Evolutionary conservation across 1,284 basidiomycete genomes (phyloP).

Genomic region (Ganoderma meredithae): DNA sequence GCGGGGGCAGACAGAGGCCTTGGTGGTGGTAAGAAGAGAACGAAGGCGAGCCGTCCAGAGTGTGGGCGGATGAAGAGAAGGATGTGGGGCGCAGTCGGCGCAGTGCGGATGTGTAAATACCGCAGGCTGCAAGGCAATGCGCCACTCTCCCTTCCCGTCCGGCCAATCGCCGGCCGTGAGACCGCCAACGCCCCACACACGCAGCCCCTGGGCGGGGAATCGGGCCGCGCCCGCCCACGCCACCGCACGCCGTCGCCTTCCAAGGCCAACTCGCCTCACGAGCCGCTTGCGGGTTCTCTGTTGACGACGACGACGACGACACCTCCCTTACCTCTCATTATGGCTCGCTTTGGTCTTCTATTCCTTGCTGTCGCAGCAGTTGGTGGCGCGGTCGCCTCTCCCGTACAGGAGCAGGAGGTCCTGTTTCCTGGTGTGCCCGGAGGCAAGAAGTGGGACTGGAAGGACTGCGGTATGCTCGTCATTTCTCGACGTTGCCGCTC

Average conservation of each 20-base stretch:
- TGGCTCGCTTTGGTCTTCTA: slow-evolving; percentile 53
- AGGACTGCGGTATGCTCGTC: slow-evolving; percentile 62
- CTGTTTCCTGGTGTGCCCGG: slow-evolving; percentile 37
- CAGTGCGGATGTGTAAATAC: slow-evolving; percentile 13
- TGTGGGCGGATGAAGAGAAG: slow-evolving; percentile 8
- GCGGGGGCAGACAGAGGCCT: slow-evolving; percentile 6
- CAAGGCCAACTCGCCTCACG: slow-evolving; percentile 15
- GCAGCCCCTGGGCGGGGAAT: slow-evolving; percentile 11
- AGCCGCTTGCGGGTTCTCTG: slow-evolving; percentile 20
- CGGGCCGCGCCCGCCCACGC: not conserved
- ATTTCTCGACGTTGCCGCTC: not conserved
- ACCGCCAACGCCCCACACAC: slow-evolving; percentile 1
- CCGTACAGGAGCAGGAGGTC: slow-evolving; percentile 46
- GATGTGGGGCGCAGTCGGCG: slow-evolving; percentile 17
- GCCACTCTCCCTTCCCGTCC: not conserved
- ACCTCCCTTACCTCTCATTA: slow-evolving; percentile 33
- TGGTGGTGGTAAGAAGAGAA: slow-evolving; percentile 20
- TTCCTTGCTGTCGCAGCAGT: slow-evolving; percentile 47
- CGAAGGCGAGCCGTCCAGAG: slow-evolving; percentile 20
- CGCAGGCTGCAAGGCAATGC: slow-evolving; percentile 8
- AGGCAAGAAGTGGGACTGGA: slow-evolving; percentile 59
- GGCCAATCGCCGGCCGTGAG: not conserved
- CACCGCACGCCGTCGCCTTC: not conserved
- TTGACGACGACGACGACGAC: slow-evolving; percentile 24
- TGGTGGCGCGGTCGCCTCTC: slow-evolving; percentile 43